These are phyloP conservation scores for Citrus hindsii DNA, from an alignment of 345 rosid species.

Conservation along the genomic window DNA sequence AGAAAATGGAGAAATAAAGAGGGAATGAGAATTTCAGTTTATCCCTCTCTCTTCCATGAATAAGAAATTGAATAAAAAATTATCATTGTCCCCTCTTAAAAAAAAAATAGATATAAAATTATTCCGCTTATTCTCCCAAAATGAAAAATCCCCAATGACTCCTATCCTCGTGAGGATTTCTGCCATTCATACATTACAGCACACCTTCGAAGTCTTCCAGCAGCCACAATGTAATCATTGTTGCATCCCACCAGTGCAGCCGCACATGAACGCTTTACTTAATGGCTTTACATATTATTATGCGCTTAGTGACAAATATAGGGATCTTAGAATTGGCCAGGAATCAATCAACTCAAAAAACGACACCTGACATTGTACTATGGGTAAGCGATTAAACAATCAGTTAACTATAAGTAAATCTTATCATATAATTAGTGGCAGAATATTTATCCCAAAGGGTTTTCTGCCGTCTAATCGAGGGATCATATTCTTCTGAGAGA, in stretches of 20 bases:
- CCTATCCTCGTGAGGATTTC: too few species aligned
- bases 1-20: fast-evolving
- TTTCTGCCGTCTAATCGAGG: neutral
- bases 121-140: fast-evolving
- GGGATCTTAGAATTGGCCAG: neutral
- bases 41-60: fast-evolving
- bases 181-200: too few species aligned
- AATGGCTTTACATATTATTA: too few species aligned
- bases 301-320: neutral
- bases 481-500: neutral
- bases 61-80: too few species aligned
- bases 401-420: neutral
- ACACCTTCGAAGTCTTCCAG: too few species aligned
- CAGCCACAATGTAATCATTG: too few species aligned
- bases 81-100: fast-evolving
- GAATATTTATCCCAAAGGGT: neutral
- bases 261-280: neutral
- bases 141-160: too few species aligned
- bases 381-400: neutral
- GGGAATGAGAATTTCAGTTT: too few species aligned
- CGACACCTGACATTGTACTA: neutral
- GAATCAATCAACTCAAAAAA: neutral
- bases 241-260: neutral
- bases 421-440: conserved; percentile 13
- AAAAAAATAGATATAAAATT: too few species aligned